Percentiles rank a stretch among this genome's conserved stretches.
Evolutionary conservation across 1,284 basidiomycete species (phyloP).

Genomic region (Moesziomyces antarcticus): DNA sequence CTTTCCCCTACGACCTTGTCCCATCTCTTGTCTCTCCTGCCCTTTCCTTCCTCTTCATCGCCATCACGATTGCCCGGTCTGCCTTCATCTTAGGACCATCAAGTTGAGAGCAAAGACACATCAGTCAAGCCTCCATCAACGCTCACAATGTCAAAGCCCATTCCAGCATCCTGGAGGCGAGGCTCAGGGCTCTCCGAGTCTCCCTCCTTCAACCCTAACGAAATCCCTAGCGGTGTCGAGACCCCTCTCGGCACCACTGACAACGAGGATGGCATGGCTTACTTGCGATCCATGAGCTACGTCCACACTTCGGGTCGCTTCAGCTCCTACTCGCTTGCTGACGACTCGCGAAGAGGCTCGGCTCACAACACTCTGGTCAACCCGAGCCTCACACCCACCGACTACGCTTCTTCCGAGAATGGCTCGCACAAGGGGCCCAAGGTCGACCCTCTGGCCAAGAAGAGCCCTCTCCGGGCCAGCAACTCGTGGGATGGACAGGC

Average conservation of each 20-base stretch:
- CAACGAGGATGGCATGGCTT: slow-evolving; percentile 44
- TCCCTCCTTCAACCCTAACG: slow-evolving; percentile 18
- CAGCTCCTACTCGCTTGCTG: slow-evolving; percentile 18
- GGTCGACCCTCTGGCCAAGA: slow-evolving; percentile 9
- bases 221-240: slow-evolving; percentile 24
- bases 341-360: slow-evolving; percentile 25
- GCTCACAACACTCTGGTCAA: slow-evolving; percentile 35
- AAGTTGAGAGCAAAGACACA: too few species aligned
- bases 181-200: slow-evolving; percentile 14
- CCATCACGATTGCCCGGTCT: too few species aligned
- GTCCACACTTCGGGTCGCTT: slow-evolving; percentile 38
- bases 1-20: too few species aligned
- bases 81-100: too few species aligned
- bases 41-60: too few species aligned
- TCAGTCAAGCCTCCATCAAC: too few species aligned
- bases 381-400: slow-evolving; percentile 16
- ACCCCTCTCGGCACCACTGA: slow-evolving; percentile 20
- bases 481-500: slow-evolving; percentile 31
- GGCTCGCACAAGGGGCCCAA: slow-evolving; percentile 25
- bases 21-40: too few species aligned
- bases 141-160: slow-evolving; percentile 42
- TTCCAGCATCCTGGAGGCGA: slow-evolving; percentile 28
- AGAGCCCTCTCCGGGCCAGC: slow-evolving; percentile 29
- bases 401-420: slow-evolving; percentile 32
- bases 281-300: slow-evolving; percentile 45